A percentile compares a stretch with the other conserved stretches of the same genome.
Evolutionary conservation across 495 filamentous ascomycete genomes (phyloP).

Genomic region (Neurospora sp.): DNA sequence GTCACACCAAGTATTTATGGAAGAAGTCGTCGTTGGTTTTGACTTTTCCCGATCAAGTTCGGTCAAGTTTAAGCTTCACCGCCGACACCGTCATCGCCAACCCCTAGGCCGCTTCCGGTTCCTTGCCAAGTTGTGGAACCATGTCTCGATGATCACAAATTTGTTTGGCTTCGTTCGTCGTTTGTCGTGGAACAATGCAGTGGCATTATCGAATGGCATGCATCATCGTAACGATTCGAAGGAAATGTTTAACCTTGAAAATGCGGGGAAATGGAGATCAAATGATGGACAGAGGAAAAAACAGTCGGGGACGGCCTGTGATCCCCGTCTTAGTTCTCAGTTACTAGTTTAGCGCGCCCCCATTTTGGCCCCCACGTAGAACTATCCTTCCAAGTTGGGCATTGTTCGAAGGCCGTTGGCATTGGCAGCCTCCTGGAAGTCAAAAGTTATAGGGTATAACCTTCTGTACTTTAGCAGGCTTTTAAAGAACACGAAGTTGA

Average conservation of each 20-base stretch:
- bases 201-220: no score
- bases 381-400: background rate
- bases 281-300: no score
- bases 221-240: no score
- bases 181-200: no score
- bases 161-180: background rate
- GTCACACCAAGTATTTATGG: background rate
- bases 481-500: no score
- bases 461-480: no score
- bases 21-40: background rate
- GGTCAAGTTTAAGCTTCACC: background rate
- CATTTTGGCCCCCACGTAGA: background rate
- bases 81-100: background rate
- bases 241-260: no score
- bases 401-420: background rate
- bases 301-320: no score
- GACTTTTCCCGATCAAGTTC: background rate
- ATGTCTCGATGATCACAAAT: background rate
- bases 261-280: no score
- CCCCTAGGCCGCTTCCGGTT: background rate
- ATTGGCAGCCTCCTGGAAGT: no score
- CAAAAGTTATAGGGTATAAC: no score
- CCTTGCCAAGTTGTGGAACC: background rate
- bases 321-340: no score
- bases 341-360: background rate